Percentiles rank a stretch among this genome's conserved stretches.
These are phyloP conservation scores for Multifurca ochricompacta DNA, from an alignment of 768 basidiomycete genomes.

Conservation along the genomic window DNA sequence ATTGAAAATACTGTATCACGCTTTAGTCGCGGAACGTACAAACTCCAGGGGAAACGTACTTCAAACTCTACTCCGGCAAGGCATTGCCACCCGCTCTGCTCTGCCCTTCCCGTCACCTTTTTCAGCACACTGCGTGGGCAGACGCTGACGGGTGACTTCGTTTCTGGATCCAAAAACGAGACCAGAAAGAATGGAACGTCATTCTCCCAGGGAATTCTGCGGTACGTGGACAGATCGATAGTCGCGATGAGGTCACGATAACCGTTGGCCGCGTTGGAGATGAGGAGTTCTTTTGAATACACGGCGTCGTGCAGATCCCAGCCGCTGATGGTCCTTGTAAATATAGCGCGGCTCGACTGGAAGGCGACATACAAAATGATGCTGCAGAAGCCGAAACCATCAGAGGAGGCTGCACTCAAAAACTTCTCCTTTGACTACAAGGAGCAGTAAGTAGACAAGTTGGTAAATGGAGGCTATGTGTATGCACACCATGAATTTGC, in stretches of 20 bases:
- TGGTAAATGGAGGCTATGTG: background rate
- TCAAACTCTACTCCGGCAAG: conserved; percentile 92
- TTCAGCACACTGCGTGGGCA: conserved; percentile 83
- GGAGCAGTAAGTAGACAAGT: conserved; percentile 12
- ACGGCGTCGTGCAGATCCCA: conserved; percentile 91
- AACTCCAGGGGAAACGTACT: conserved; percentile 34
- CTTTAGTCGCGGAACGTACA: background rate
- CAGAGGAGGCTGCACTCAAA: conserved; percentile 64
- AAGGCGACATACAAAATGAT: conserved; percentile 67
- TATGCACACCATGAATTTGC: conserved; percentile 78
- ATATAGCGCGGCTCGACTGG: background rate
- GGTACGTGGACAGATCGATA: conserved; percentile 82
- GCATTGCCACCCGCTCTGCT: conserved; percentile 47
- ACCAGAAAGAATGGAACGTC: conserved; percentile 91
- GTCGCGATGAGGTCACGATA: conserved; percentile 82
- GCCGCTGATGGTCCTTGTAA: conserved; percentile 39
- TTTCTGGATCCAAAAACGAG: conserved; percentile 84
- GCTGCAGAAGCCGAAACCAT: conserved; percentile 91
- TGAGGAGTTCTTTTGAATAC: conserved; percentile 77
- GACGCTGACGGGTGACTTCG: conserved; percentile 63
- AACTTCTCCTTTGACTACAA: conserved; percentile 86
- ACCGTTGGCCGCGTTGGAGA: conserved; percentile 89
- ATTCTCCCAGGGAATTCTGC: conserved; percentile 87
- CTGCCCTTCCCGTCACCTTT: conserved; percentile 44
- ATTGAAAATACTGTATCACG: conserved; percentile 68